Conservation (phyloP, 1,139 yeast genomes). For the Taphrina communis region DNA sequence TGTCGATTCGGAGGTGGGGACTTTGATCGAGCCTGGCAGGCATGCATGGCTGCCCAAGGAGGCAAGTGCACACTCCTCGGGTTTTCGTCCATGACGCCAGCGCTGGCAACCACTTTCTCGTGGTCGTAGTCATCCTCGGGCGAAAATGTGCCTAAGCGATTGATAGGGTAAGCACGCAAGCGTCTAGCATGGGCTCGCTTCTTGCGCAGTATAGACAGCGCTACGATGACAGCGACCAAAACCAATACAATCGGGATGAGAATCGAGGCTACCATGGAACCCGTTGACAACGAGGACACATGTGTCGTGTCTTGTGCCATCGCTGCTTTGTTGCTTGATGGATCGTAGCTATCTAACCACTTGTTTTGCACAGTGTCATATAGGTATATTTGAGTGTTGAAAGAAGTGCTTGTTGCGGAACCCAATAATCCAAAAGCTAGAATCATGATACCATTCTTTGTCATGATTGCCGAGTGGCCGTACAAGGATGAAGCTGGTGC, state of each 20-base stretch:
- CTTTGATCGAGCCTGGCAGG: slow-evolving; percentile 30
- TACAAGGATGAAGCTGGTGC: slow-evolving; percentile 19
- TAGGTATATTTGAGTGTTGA: slow-evolving; percentile 21
- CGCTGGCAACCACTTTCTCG: not conserved
- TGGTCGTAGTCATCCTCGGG: slow-evolving; percentile 20
- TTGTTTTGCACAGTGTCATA: slow-evolving; percentile 28
- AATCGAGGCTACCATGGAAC: slow-evolving; percentile 15
- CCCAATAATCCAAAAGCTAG: slow-evolving; percentile 30
- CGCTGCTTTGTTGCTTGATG: slow-evolving; percentile 3
- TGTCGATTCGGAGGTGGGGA: slow-evolving; percentile 18
- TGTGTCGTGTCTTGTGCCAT: not conserved
- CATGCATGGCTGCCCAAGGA: slow-evolving; percentile 40
- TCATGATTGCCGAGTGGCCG: slow-evolving; percentile 37
- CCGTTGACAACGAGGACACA: not conserved
- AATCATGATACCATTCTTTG: slow-evolving; percentile 34
- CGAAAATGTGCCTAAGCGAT: slow-evolving; percentile 14
- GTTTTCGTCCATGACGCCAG: not conserved
- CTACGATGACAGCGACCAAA: not conserved
- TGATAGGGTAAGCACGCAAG: not conserved
- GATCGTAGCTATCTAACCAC: slow-evolving; percentile 38
- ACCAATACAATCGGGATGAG: not conserved
- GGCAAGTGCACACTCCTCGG: slow-evolving; percentile 12
- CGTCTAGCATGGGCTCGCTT: slow-evolving; percentile 5
- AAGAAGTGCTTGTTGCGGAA: slow-evolving; percentile 18
- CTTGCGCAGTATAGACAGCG: not conserved